Evolutionary conservation across 495 filamentous ascomycete genomes (phyloP).

Genomic region (Corynascus novoguineensis): DNA sequence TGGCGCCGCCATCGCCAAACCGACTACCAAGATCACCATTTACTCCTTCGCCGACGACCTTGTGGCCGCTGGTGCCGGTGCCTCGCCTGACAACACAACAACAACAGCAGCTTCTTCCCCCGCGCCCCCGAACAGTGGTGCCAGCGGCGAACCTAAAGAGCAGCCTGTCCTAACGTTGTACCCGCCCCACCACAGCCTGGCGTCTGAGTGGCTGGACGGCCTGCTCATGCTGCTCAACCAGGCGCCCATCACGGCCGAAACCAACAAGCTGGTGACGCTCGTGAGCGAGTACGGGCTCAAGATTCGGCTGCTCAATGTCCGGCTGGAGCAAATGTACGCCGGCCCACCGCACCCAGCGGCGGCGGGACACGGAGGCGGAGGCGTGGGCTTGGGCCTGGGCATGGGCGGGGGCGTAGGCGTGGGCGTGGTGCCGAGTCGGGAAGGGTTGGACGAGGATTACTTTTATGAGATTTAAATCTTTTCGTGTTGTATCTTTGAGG

Average conservation of each 20-base stretch:
- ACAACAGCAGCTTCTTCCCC: no score
- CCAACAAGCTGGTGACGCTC: slow-evolving; percentile 76
- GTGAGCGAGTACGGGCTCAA: slow-evolving; percentile 88
- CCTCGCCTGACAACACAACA: neutral
- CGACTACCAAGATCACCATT: slow-evolving; percentile 86
- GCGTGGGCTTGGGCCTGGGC: neutral
- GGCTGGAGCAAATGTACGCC: slow-evolving; percentile 67
- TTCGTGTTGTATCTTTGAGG: neutral
- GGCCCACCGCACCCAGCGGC: slow-evolving; percentile 31
- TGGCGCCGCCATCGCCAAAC: slow-evolving; percentile 32
- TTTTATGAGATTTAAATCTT: slow-evolving; percentile 55
- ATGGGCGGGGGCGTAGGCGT: neutral
- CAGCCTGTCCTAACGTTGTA: slow-evolving; percentile 71
- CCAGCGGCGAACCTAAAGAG: slow-evolving; percentile 37
- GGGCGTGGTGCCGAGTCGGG: slow-evolving; percentile 54
- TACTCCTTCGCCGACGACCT: slow-evolving; percentile 56
- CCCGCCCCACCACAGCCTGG: slow-evolving; percentile 72
- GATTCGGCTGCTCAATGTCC: slow-evolving; percentile 87
- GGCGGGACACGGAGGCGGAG: slow-evolving; percentile 33
- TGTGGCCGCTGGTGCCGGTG: neutral
- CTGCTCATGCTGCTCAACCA: slow-evolving; percentile 93
- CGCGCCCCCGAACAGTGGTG: no score
- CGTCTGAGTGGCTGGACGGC: slow-evolving; percentile 95
- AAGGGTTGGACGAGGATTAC: slow-evolving; percentile 63
- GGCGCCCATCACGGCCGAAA: slow-evolving; percentile 93